Evolutionary conservation across 139 green algal genomes (phyloP).

Genomic region (Astrephomene gubernaculifera): DNA sequence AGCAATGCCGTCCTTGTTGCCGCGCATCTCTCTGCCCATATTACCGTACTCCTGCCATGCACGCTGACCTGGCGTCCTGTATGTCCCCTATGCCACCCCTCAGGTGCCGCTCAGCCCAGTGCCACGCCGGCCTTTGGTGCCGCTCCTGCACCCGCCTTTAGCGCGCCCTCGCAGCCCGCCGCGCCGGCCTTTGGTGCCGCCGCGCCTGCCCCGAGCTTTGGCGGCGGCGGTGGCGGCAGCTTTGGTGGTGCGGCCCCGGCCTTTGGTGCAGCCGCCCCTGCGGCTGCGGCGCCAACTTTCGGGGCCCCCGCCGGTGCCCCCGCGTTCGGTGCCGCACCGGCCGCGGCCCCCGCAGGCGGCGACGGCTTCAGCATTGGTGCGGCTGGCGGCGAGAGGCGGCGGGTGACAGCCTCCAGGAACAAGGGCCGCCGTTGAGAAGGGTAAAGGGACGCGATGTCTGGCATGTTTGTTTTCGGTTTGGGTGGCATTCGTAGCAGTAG

Average conservation of each 20-base stretch:
- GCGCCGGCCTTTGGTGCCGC: constrained; percentile 6
- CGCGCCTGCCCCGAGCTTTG: no score
- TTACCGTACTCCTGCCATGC: background rate
- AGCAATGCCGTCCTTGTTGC: background rate
- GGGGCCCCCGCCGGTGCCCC: background rate
- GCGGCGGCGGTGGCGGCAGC: no score
- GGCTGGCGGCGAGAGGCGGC: constrained; percentile 6
- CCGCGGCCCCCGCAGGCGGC: background rate
- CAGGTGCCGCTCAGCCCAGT: background rate
- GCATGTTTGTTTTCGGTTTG: background rate
- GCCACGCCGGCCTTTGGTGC: background rate
- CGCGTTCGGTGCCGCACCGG: background rate
- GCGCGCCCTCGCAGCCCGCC: background rate
- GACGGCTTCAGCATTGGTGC: constrained; percentile 35
- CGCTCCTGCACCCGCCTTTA: background rate
- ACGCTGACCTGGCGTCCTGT: background rate
- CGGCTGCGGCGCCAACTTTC: background rate
- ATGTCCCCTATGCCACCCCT: background rate
- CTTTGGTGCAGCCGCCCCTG: constrained; percentile 14
- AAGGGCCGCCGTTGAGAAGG: constrained; percentile 6
- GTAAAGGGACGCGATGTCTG: background rate
- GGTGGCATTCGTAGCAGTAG: background rate
- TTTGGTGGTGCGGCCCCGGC: no score
- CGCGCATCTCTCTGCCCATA: background rate
- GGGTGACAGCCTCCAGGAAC: constrained; percentile 10